Conservation (phyloP, 345 rosid genomes). For the Iberis pinnata region DNA sequence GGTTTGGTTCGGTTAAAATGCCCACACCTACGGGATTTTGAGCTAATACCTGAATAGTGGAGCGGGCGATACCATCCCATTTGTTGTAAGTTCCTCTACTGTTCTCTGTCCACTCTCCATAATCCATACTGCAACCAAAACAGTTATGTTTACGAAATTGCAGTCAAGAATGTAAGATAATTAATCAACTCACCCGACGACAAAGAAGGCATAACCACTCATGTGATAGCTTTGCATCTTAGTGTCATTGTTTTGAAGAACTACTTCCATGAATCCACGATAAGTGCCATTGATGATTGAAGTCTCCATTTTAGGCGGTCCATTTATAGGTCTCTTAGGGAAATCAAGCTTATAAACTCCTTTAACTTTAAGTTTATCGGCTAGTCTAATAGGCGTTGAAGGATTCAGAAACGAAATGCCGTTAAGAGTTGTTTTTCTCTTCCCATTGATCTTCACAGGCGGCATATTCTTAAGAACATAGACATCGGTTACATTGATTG, state of each 20-base stretch:
- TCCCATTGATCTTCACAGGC: slow-evolving; percentile 61
- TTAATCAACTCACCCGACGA: too few species aligned
- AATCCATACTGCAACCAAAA: too few species aligned
- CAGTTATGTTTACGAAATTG: too few species aligned
- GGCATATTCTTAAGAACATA: slow-evolving; percentile 76
- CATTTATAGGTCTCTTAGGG: slow-evolving; percentile 69
- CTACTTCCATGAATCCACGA: slow-evolving; percentile 89
- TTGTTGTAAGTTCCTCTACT: slow-evolving; percentile 98
- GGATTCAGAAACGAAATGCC: slow-evolving; percentile 85
- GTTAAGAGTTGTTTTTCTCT: slow-evolving; percentile 56
- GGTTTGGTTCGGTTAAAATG: too few species aligned
- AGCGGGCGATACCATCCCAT: slow-evolving; percentile 96
- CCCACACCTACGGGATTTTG: too few species aligned
- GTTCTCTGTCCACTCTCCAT: slow-evolving; percentile 92
- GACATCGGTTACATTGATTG: slow-evolving; percentile 88
- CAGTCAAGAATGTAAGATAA: too few species aligned
- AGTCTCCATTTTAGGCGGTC: slow-evolving; percentile 58
- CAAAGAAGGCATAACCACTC: slow-evolving; percentile 95
- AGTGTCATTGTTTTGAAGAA: slow-evolving; percentile 94
- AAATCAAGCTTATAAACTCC: slow-evolving; percentile 91
- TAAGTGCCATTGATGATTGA: slow-evolving; percentile 90
- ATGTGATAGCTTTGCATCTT: slow-evolving; percentile 88
- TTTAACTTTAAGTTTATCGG: slow-evolving; percentile 71
- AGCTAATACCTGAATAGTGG: slow-evolving; percentile 80
- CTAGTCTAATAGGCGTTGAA: slow-evolving; percentile 87